Base-by-base conservation (phyloP, 2,329 filamentous ascomycete species). In the Colletotrichum lentis region DNA sequence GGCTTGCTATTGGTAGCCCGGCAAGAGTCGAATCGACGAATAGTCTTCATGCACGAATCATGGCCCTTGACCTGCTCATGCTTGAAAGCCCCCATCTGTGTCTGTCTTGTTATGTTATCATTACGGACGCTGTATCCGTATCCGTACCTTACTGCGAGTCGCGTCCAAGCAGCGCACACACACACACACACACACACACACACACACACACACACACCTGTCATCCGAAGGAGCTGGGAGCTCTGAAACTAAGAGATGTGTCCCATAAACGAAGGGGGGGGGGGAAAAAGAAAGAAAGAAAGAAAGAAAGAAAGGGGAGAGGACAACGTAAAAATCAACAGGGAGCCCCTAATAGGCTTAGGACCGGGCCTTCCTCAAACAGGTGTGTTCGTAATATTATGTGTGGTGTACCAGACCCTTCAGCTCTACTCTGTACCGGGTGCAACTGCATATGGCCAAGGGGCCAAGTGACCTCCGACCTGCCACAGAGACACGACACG, bases 291-390 rank as follows among this genome's bases (percentile, higher is more conserved):
- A n/a, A n/a, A n/a, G n/a, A n/a, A n/a, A n/a, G n/a, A n/a, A n/a
- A n/a, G n/a, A n/a, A n/a, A n/a, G n/a, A n/a, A n/a, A n/a, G n/a
- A n/a, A n/a, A n/a, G 64, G n/a, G 35, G 47, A 20, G 43, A 24
- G 49, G 53, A 39, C 31, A 11, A 22, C 50, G 37, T 11, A n/a
- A 41, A 39, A 35, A 54, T 47, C 11, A 56, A 22, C n/a, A 20
- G 58, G 22, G n/a, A 50, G 24, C 35, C 22, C 27, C 52, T 67
- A 57, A 67, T 69, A 69, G 67, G 67, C 57, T 27, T 52, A 58
- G 44, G 43, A 67, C 46, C 67, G 57, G 57, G 56, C 56, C 22
- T 53, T 27, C 2, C 54, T 41, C 53, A 41, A 54, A 27, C 31
- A 27, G 53, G 66, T 62, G 57, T 67, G 52, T 31, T 10, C 7